Evolutionary conservation across 2,329 filamentous ascomycete genomes (phyloP).

Genomic region (Penicillium sp.): DNA sequence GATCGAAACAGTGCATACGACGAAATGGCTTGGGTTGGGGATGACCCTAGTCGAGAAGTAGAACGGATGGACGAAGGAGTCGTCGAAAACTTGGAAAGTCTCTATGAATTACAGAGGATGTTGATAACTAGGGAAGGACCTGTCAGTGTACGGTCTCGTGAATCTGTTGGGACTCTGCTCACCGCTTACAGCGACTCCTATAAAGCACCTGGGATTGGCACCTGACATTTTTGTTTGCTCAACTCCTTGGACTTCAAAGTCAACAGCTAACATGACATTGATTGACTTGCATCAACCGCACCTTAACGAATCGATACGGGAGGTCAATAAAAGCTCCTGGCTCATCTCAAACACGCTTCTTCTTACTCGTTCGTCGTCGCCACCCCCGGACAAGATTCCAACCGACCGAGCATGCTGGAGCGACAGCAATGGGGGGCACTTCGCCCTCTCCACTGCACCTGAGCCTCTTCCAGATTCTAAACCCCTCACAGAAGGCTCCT

Average conservation of each 20-base stretch:
- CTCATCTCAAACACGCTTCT: conserved; percentile 16
- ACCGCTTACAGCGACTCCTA: conserved; percentile 2
- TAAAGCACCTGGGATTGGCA: conserved; percentile 2
- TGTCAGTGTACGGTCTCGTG: too few relatives aligned
- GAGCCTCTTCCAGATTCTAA: conserved; percentile 14
- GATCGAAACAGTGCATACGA: too few relatives aligned
- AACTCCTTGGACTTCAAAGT: conserved; percentile 8
- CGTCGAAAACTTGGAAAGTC: too few relatives aligned
- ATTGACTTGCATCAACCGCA: conserved; percentile 12
- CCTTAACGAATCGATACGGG: conserved; percentile 19
- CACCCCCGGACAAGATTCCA: conserved; percentile 15
- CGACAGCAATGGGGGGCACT: conserved; percentile 18
- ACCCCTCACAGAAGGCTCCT: conserved; percentile 2
- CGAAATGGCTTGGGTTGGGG: too few relatives aligned
- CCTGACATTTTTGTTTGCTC: conserved; percentile 5
- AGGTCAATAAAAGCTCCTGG: conserved; percentile 16
- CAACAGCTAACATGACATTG: conserved; percentile 10
- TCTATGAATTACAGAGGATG: too few relatives aligned
- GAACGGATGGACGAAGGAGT: too few relatives aligned
- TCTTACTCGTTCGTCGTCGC: conserved; percentile 13
- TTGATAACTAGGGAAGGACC: too few relatives aligned
- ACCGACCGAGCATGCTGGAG: conserved; percentile 13
- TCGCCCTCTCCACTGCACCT: conserved; percentile 14
- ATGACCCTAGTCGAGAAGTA: too few relatives aligned
- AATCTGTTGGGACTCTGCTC: conserved; percentile 8